A percentile compares a stretch with the other conserved stretches of the same genome.
phyloP scores from a whole-genome alignment of 192 early-diverging fungal genomes.

The Lobosporangium transversale region DNA sequence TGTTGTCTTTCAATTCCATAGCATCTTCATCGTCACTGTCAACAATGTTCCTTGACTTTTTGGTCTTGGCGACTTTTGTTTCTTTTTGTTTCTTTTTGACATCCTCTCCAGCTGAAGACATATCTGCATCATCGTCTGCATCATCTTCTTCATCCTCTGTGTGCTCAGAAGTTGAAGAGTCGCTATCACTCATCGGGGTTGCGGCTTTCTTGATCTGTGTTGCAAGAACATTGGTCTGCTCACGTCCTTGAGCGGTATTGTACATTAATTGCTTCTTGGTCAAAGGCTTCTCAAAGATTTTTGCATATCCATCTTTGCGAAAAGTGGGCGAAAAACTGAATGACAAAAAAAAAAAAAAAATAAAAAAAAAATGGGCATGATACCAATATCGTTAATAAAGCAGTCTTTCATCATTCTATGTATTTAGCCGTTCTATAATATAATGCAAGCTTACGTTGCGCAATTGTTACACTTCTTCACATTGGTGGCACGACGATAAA shows the following conservation, averaged over 20 bases:
- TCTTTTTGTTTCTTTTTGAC: slow-evolving; percentile 29
- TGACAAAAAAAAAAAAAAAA: slow-evolving; percentile 16
- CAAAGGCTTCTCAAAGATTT: slow-evolving; percentile 61
- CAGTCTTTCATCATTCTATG: not conserved
- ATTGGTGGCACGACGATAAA: slow-evolving; percentile 54
- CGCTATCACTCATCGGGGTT: slow-evolving; percentile 28
- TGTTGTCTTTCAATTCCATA: slow-evolving; percentile 48
- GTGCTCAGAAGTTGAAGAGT: slow-evolving; percentile 37
- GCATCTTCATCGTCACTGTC: slow-evolving; percentile 51
- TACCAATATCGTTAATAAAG: too few species aligned
- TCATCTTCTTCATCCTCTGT: slow-evolving; percentile 42
- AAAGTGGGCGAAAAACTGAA: slow-evolving; percentile 77
- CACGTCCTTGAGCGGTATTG: slow-evolving; percentile 41
- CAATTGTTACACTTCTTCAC: slow-evolving; percentile 74
- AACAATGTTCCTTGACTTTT: slow-evolving; percentile 51
- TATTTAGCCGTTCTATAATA: too few species aligned
- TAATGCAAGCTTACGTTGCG: slow-evolving; percentile 59
- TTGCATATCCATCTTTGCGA: slow-evolving; percentile 81
- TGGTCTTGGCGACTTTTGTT: slow-evolving; percentile 56
- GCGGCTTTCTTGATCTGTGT: slow-evolving; percentile 39
- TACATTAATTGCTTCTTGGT: slow-evolving; percentile 37
- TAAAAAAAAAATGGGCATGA: too few species aligned
- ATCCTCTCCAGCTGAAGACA: slow-evolving; percentile 52
- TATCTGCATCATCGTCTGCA: slow-evolving; percentile 48
- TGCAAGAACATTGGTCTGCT: slow-evolving; percentile 33